These are phyloP conservation scores for Verbena officinalis DNA, from an alignment of 257 asterid genomes.

Conservation along the genomic window DNA sequence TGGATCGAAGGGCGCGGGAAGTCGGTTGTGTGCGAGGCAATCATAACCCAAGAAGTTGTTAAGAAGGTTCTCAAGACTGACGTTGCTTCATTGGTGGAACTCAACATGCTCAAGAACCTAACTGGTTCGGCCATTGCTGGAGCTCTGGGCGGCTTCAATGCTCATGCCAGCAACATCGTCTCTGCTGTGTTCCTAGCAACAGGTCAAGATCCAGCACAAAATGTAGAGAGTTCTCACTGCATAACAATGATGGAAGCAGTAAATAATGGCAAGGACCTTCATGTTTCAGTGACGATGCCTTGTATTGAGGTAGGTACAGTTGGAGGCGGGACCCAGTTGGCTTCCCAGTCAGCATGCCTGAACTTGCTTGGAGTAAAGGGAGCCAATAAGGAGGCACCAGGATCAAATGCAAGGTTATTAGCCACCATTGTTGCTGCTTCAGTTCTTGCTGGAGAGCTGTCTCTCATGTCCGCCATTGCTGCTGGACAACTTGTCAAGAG, in stretches of 20 bases:
- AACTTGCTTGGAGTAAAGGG: slow-evolving; percentile 57
- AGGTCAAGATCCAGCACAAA: slow-evolving; percentile 52
- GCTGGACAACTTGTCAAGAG: slow-evolving; percentile 46
- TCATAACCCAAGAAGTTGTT: slow-evolving; percentile 38
- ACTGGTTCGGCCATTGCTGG: slow-evolving; percentile 49
- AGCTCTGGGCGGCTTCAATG: slow-evolving; percentile 50
- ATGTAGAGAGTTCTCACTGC: slow-evolving; percentile 49
- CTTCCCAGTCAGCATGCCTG: slow-evolving; percentile 55
- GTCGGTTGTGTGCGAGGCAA: slow-evolving; percentile 47
- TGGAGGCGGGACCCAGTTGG: slow-evolving; percentile 51
- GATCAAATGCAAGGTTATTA: slow-evolving; percentile 43
- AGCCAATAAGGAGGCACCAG: slow-evolving; percentile 46
- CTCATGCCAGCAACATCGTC: slow-evolving; percentile 51
- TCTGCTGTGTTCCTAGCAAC: slow-evolving; percentile 45
- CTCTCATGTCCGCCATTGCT: slow-evolving; percentile 51
- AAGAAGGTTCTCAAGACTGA: slow-evolving; percentile 45
- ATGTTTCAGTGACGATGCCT: slow-evolving; percentile 50
- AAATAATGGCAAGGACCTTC: slow-evolving; percentile 49
- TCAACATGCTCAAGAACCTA: slow-evolving; percentile 50
- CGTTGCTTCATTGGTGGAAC: slow-evolving; percentile 44
- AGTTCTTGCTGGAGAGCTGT: slow-evolving; percentile 52
- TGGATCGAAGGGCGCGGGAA: slow-evolving; percentile 53
- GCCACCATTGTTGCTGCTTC: slow-evolving; percentile 48
- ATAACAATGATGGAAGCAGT: slow-evolving; percentile 52
- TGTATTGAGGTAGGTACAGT: slow-evolving; percentile 51